Conservation (phyloP, 2,329 filamentous ascomycete species). For the Mollisia scopiformis region DNA sequence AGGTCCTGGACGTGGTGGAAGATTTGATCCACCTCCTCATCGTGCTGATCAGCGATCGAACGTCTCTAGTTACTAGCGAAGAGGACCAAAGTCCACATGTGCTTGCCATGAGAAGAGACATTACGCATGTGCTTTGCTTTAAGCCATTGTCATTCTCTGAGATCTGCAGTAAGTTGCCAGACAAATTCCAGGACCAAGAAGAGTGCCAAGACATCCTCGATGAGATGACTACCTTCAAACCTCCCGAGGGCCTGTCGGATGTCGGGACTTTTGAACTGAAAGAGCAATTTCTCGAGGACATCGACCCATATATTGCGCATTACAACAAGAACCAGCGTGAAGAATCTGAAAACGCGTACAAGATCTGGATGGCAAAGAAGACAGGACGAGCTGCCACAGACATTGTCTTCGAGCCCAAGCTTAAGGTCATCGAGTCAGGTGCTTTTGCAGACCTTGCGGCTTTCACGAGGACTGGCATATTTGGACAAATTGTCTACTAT, state of each 20-base stretch:
- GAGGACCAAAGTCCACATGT: conserved; percentile 67
- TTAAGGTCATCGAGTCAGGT: conserved; percentile 75
- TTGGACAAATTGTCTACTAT: conserved; percentile 89
- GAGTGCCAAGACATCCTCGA: conserved; percentile 84
- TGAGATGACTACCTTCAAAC: conserved; percentile 85
- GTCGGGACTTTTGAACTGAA: conserved; percentile 94
- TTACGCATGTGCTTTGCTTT: conserved; percentile 93
- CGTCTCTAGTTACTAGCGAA: conserved; percentile 71
- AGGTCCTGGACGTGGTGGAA: conserved; percentile 91
- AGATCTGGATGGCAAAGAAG: conserved; percentile 83
- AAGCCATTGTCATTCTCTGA: conserved; percentile 95
- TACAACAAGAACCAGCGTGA: conserved; percentile 97
- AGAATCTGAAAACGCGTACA: conserved; percentile 89
- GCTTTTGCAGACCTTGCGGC: conserved; percentile 75
- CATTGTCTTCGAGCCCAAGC: conserved; percentile 87
- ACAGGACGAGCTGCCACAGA: conserved; percentile 80
- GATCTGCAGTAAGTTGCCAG: conserved; percentile 81
- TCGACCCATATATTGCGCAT: conserved; percentile 95
- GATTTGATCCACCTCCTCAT: conserved; percentile 95
- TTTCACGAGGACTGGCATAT: conserved; percentile 84
- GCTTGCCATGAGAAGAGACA: conserved; percentile 80
- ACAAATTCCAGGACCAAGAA: conserved; percentile 87
- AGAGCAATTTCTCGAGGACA: conserved; percentile 79
- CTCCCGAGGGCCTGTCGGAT: conserved; percentile 89
- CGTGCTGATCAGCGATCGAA: conserved; percentile 86